These are phyloP conservation scores for Bolboschoenus planiculmis DNA, from an alignment of 176 grass and related monocot genomes.

Conservation along the genomic window DNA sequence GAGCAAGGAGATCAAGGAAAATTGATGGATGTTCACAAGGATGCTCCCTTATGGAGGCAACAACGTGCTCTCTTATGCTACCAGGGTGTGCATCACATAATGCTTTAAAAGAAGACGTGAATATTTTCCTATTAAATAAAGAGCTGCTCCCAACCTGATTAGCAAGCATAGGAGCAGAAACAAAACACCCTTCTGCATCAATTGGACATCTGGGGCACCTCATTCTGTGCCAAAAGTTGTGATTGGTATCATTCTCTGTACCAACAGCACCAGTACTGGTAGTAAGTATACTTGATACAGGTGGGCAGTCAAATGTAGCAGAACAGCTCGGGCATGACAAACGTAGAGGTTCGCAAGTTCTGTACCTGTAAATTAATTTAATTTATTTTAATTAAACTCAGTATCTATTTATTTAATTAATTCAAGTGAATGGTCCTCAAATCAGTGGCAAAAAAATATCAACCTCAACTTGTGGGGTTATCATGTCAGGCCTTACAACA, in stretches of 20 bases:
- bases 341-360: conserved; percentile 65
- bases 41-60: not conserved
- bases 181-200: conserved; percentile 36
- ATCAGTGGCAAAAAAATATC: not conserved
- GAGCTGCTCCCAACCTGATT: conserved; percentile 57
- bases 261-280: conserved; percentile 29
- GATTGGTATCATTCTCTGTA: conserved; percentile 35
- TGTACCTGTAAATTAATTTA: conserved; percentile 56
- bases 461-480: not conserved
- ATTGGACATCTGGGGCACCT: conserved; percentile 79
- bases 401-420: conserved; percentile 1
- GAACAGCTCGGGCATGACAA: conserved; percentile 86
- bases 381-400: conserved; percentile 24
- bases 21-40: not conserved
- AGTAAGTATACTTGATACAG: conserved; percentile 70
- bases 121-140: not conserved
- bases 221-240: conserved; percentile 77
- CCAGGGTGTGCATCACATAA: not conserved
- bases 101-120: not conserved
- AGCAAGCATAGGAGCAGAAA: conserved; percentile 61
- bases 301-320: conserved; percentile 67
- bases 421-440: not conserved
- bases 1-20: not conserved
- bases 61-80: not conserved
- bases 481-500: not conserved